Conservation (phyloP, 2,329 filamentous ascomycete genomes). For the Stagonosporopsis rhizophila region DNA sequence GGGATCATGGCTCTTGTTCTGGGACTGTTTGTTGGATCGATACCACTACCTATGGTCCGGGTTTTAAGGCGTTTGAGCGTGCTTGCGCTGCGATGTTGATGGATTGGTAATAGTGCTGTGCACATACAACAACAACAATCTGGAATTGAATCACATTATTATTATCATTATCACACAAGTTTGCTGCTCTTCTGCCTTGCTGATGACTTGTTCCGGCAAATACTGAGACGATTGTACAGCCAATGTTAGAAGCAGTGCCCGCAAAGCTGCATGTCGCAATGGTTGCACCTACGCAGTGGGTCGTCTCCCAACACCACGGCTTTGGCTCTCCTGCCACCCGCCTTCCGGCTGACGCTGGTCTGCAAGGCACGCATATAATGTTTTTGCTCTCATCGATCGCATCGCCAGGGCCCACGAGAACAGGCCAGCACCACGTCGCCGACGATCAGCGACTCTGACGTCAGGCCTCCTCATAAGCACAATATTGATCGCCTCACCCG, state of each 20-base stretch:
- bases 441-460: conserved; percentile 2
- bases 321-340: conserved; percentile 2
- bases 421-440: conserved; percentile 2
- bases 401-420: background rate
- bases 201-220: background rate
- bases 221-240: background rate
- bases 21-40: conserved; percentile 15
- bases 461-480: background rate
- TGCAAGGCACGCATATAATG: conserved; percentile 2
- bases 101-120: conserved; percentile 17
- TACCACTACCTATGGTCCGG: conserved; percentile 21
- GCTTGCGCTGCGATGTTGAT: background rate
- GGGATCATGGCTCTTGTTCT: background rate
- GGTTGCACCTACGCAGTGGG: background rate
- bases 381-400: background rate
- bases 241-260: background rate
- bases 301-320: conserved; percentile 10
- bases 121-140: conserved; percentile 9
- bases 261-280: background rate
- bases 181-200: background rate
- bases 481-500: conserved; percentile 3
- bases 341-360: conserved; percentile 1
- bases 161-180: background rate
- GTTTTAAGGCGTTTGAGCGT: conserved; percentile 14
- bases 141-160: conserved; percentile 2